These are phyloP conservation scores for Dichomitus squalens DNA, from an alignment of 1,284 basidiomycete species.

Conservation along the genomic window DNA sequence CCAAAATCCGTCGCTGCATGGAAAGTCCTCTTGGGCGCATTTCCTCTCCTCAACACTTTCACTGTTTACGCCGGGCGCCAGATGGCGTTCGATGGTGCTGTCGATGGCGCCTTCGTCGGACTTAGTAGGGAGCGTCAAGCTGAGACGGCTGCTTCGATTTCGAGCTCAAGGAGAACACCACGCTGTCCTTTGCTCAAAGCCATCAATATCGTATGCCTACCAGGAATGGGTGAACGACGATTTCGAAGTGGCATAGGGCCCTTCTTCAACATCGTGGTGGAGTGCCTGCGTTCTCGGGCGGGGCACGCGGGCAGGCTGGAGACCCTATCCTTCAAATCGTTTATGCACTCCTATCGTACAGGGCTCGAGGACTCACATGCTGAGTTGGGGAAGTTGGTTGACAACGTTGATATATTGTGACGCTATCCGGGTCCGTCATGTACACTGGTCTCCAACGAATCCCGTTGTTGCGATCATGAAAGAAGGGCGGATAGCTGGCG, in stretches of 20 bases:
- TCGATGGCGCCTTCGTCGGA: not conserved
- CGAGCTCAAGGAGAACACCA: not conserved
- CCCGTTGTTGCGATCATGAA: no score
- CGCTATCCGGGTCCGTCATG: no score
- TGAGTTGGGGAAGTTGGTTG: not conserved
- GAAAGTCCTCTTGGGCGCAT: not conserved
- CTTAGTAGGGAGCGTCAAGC: not conserved
- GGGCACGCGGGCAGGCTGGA: not conserved
- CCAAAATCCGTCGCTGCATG: not conserved
- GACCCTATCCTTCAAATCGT: not conserved
- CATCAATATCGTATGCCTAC: not conserved
- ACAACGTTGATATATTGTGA: not conserved
- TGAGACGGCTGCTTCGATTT: not conserved
- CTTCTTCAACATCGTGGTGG: not conserved
- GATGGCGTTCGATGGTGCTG: not conserved
- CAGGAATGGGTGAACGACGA: not conserved
- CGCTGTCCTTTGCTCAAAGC: not conserved
- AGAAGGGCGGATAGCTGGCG: no score
- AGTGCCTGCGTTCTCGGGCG: not conserved
- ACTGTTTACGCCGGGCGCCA: not conserved
- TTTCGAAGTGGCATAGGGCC: not conserved
- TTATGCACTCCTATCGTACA: not conserved
- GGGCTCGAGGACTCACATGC: not conserved
- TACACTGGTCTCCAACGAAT: no score
- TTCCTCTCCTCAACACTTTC: not conserved